phyloP scores from a whole-genome alignment of 345 rosid species.

The Eucalyptus polyanthemos region DNA sequence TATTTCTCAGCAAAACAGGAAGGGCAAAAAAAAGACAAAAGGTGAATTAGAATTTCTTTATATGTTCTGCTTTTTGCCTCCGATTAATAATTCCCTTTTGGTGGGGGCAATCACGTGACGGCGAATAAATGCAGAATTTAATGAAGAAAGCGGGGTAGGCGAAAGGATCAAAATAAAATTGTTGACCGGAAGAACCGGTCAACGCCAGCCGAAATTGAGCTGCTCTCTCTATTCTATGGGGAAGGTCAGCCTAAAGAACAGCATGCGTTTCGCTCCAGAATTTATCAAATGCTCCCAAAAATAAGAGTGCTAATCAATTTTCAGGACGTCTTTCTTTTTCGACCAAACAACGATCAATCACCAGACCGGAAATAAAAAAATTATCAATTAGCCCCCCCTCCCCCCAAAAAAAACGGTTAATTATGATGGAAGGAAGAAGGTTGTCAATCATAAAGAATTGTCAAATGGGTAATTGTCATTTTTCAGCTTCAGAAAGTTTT shows the following conservation, averaged over 20 bases:
- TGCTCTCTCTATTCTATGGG: background rate
- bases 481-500: background rate
- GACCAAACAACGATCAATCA: background rate
- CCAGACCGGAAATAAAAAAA: background rate
- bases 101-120: background rate
- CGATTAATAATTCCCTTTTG: background rate
- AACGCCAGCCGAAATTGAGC: background rate
- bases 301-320: background rate
- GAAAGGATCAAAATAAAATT: background rate
- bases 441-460: background rate
- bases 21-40: background rate
- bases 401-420: background rate
- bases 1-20: background rate
- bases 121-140: background rate
- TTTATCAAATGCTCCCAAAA: background rate
- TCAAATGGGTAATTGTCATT: background rate
- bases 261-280: background rate
- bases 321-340: background rate
- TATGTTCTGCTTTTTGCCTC: background rate
- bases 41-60: background rate
- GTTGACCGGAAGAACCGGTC: background rate
- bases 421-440: background rate
- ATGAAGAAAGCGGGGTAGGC: background rate
- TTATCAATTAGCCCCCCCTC: rapidly evolving
- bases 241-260: background rate